These are phyloP conservation scores for Arachnomyces sp. DNA, from an alignment of 2,329 filamentous ascomycete genomes.

Conservation along the genomic window DNA sequence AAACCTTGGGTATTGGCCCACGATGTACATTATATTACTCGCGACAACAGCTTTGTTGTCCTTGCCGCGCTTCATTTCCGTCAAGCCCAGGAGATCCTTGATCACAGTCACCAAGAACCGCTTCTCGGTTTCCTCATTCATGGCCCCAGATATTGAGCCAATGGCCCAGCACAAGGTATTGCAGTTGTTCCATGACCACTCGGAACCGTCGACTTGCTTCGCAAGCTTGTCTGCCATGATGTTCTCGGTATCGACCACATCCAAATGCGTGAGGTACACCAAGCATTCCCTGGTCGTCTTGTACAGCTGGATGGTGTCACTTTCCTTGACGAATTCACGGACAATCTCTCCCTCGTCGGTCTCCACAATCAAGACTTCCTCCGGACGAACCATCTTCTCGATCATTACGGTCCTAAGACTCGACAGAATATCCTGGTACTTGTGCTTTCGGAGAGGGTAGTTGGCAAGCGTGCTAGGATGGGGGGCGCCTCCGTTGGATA, in stretches of 20 bases:
- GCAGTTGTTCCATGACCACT: conserved; percentile 99
- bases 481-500: conserved; percentile 72
- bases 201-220: conserved; percentile 84
- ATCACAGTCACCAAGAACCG: conserved; percentile 97
- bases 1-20: conserved; percentile 96
- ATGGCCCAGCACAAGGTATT: conserved; percentile 99
- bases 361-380: conserved; percentile 98
- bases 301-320: conserved; percentile 97
- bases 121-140: conserved; percentile 99
- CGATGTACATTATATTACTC: conserved; percentile 99
- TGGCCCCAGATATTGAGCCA: conserved; percentile 93
- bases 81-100: conserved; percentile 91
- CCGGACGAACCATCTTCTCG: conserved; percentile 97
- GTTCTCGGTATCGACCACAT: conserved; percentile 92
- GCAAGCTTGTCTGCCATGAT: conserved; percentile 99
- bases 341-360: conserved; percentile 99
- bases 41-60: conserved; percentile 99
- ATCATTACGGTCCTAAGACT: conserved; percentile 98
- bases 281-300: conserved; percentile 97
- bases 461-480: conserved; percentile 78
- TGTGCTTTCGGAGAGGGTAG: conserved; percentile 93
- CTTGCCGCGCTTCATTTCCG: conserved; percentile 98
- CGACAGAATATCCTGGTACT: conserved; percentile 87
- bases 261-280: conserved; percentile 93
- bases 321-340: conserved; percentile 98